phyloP scores from a whole-genome alignment of 306 rosid species.

The barrel medic (Medicago truncatula) region DNA sequence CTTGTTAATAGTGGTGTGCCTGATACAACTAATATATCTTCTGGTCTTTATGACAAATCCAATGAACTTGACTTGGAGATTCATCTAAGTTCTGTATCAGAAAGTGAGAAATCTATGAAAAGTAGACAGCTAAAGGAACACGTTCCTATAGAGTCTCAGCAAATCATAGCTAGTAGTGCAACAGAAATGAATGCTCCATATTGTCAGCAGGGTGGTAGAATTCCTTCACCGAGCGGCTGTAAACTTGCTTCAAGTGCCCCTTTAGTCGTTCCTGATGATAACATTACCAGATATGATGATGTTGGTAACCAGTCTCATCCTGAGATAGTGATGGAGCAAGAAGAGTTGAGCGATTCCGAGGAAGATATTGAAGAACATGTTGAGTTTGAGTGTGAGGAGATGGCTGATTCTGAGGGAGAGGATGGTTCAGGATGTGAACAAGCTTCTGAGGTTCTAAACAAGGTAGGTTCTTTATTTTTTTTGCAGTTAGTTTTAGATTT shows the following conservation, averaged over 20 bases:
- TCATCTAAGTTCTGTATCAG: conserved; percentile 67
- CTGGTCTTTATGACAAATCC: conserved; percentile 50
- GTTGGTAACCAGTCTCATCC: conserved; percentile 77
- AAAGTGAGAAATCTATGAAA: conserved; percentile 53
- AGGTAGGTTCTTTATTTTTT: conserved; percentile 54
- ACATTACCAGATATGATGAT: conserved; percentile 58
- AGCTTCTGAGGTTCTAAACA: conserved; percentile 55
- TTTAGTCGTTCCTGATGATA: conserved; percentile 45
- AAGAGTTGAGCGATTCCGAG: conserved; percentile 90
- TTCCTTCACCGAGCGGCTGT: conserved; percentile 42
- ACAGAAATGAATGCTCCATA: conserved; percentile 29
- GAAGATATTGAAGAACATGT: conserved; percentile 94
- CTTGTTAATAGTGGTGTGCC: conserved; percentile 41
- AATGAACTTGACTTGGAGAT: conserved; percentile 89
- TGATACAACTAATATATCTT: conserved; percentile 43
- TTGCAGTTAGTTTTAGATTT: conserved; percentile 26
- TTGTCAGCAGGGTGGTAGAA: conserved; percentile 48
- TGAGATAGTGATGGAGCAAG: conserved; percentile 93
- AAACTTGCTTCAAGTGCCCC: conserved; percentile 52
- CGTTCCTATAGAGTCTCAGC: conserved; percentile 45
- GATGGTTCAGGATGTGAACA: conserved; percentile 77
- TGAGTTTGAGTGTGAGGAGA: conserved; percentile 95
- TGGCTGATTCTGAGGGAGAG: conserved; percentile 97
- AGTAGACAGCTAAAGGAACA: conserved; percentile 45
- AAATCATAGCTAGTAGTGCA: conserved; percentile 44